phyloP scores from a whole-genome alignment of 176 grass and related monocot species.

The Eragrostis nindensis region DNA sequence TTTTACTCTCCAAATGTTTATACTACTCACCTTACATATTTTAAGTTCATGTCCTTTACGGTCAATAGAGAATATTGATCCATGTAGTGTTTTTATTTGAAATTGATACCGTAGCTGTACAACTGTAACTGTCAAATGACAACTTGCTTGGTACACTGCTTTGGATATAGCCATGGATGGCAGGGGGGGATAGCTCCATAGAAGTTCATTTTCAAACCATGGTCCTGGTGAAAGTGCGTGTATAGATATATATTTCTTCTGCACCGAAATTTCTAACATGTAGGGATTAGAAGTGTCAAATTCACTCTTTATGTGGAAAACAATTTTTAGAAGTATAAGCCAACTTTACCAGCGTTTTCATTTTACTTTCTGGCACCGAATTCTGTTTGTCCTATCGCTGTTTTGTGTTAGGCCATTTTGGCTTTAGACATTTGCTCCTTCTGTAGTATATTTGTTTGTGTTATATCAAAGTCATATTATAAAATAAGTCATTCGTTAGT shows the following conservation, averaged over 20 bases:
- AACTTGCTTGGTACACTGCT: background rate
- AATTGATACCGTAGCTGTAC: background rate
- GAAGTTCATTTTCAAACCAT: background rate
- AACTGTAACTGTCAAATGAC: background rate
- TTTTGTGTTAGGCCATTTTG: slow-evolving; percentile 18
- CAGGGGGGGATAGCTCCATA: background rate
- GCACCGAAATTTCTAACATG: no score
- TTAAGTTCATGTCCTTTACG: background rate
- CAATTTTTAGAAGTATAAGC: background rate
- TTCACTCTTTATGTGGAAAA: no score
- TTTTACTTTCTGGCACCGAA: background rate
- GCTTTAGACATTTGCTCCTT: slow-evolving; percentile 19
- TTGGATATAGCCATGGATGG: background rate
- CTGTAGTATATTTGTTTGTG: background rate
- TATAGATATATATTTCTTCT: background rate
- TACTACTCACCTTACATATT: background rate
- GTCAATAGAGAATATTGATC: background rate
- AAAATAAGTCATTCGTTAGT: background rate
- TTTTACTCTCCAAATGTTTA: background rate
- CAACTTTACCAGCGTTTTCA: background rate
- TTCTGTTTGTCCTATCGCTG: background rate
- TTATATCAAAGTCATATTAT: slow-evolving; percentile 13
- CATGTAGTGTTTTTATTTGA: background rate
- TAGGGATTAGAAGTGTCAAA: background rate
- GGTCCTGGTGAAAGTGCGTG: background rate